A percentile compares a stretch with the other conserved stretches of the same genome.
Conservation (phyloP, 495 filamentous ascomycete genomes). For the Penicillium lagena region DNA sequence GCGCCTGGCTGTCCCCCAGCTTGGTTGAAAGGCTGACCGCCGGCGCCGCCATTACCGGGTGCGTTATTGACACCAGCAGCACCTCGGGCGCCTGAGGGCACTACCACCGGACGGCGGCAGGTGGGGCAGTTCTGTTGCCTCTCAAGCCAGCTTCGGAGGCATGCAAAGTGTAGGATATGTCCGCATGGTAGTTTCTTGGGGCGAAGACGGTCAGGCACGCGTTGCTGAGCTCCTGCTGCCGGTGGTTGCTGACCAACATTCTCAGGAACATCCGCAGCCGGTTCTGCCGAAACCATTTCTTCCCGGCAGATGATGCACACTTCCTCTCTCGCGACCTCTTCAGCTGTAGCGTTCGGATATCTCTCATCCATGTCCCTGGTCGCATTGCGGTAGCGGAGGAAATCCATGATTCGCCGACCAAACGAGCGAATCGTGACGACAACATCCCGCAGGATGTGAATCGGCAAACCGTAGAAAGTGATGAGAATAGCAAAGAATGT, state of each 20-base stretch:
- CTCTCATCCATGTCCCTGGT: conserved; percentile 84
- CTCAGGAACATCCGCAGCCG: conserved; percentile 25
- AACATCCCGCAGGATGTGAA: conserved; percentile 93
- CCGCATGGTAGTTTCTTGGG: conserved; percentile 96
- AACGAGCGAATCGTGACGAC: conserved; percentile 92
- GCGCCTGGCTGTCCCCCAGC: conserved; percentile 22
- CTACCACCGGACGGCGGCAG: conserved; percentile 72
- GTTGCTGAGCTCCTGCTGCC: conserved; percentile 2
- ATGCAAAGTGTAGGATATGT: conserved; percentile 90
- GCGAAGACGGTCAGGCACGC: conserved; percentile 69
- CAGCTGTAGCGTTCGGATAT: conserved; percentile 85
- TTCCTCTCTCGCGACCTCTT: conserved; percentile 78
- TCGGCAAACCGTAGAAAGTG: conserved; percentile 88
- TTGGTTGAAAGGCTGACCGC: conserved; percentile 21
- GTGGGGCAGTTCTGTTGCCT: conserved; percentile 96
- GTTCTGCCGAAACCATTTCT: conserved; percentile 75
- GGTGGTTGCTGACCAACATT: conserved; percentile 12
- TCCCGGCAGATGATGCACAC: conserved; percentile 98
- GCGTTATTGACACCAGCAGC: conserved; percentile 17
- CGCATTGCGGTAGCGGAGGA: conserved; percentile 81
- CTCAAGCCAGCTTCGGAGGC: conserved; percentile 95
- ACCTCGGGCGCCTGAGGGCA: conserved; percentile 21
- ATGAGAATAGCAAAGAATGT: conserved; percentile 91
- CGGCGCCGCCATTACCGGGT: conserved; percentile 18
- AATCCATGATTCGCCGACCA: conserved; percentile 76